Base-by-base conservation (phyloP, 768 basidiomycete genomes). In the Lactarius evosmus region DNA sequence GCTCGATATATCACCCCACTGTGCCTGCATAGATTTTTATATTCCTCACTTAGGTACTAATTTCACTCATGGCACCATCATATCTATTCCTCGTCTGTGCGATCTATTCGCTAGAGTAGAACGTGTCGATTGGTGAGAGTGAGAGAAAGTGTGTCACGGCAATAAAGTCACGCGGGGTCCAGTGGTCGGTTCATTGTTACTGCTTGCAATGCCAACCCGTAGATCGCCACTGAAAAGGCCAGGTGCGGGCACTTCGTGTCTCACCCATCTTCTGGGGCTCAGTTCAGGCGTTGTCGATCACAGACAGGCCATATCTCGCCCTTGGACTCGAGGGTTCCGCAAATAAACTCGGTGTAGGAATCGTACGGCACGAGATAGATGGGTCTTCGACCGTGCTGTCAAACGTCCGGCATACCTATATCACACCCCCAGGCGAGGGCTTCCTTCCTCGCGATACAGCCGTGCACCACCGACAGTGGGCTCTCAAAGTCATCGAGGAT, bases 321-420 rank as follows among this genome's bases (percentile, higher is more conserved):
- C 84, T 99, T 22, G 97, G 97, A 25, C 85, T 99, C 38, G 97
- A 99, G 76, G 97, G 97, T 16, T 95, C 93, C 19, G 97, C 97
- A 50, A 99, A 99, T 78, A 99, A 99, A 75, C 82, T 99, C 34
- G 97, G 97, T 12, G 92, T 89, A 22, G 97, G 97, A 11, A 80
- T 98, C 55, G 92, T 98, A 75, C 84, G 84, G 69, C 97, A 99
- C 72, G 79, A 80, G 19, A 79, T 84, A 27, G 82, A 93, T 73
- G 87, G 88, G 27, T 83, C 85, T 34, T 84, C 88, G 1, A 78
- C 79, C 27, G 92, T 98, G 16, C 82, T 98, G 7, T 91, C 94
- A 27, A 99, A 99, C 70, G 80, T 98, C 66, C 84, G 97, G 67
- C 97, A 98, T 71, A 99, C 97, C n/a, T 98, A 98, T 74, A 91